Evolutionary conservation across 139 green algal genomes (phyloP).

Genomic region (Tetradesmus lagerheimii): DNA sequence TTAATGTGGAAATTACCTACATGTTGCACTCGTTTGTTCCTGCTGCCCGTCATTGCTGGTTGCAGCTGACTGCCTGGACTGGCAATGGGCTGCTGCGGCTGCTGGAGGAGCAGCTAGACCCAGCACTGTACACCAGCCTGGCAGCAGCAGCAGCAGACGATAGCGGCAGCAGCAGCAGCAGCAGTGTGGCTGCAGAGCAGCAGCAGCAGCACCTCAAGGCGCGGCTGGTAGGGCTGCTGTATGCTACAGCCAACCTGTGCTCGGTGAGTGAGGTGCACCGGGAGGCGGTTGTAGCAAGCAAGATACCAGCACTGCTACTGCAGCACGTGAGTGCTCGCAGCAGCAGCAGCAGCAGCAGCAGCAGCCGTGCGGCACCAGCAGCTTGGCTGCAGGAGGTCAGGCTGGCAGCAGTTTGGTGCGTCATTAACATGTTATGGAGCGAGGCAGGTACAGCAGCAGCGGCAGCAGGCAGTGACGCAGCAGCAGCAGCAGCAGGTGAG

Average conservation of each 20-base stretch:
- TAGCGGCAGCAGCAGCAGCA: neutral
- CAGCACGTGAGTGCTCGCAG: conserved; percentile 30
- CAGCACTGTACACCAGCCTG: conserved; percentile 3
- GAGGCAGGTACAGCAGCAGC: neutral
- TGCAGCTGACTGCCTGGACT: conserved; percentile 51
- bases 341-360: conserved; percentile 30
- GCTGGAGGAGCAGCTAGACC: conserved; percentile 60
- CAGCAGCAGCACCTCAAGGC: neutral
- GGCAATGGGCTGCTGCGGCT: conserved; percentile 48
- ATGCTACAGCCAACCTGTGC: conserved; percentile 58
- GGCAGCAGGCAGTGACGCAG: neutral
- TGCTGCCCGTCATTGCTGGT: no score
- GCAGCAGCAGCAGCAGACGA: conserved; percentile 6
- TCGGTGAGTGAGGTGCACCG: conserved; percentile 46
- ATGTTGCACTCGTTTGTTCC: no score
- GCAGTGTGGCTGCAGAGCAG: neutral
- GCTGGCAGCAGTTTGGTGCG: conserved; percentile 60
- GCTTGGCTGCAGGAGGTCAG: conserved; percentile 40
- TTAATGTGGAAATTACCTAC: no score
- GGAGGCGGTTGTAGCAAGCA: conserved; percentile 47
- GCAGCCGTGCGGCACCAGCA: neutral
- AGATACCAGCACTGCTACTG: conserved; percentile 51
- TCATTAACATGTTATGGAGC: conserved; percentile 61
- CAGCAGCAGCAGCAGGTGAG: neutral
- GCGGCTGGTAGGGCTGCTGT: conserved; percentile 47